Evolutionary conservation across 1,284 basidiomycete species (phyloP), one percentile per base, ranked within the genome.

Genomic region (Puccinia sorghi): DNA sequence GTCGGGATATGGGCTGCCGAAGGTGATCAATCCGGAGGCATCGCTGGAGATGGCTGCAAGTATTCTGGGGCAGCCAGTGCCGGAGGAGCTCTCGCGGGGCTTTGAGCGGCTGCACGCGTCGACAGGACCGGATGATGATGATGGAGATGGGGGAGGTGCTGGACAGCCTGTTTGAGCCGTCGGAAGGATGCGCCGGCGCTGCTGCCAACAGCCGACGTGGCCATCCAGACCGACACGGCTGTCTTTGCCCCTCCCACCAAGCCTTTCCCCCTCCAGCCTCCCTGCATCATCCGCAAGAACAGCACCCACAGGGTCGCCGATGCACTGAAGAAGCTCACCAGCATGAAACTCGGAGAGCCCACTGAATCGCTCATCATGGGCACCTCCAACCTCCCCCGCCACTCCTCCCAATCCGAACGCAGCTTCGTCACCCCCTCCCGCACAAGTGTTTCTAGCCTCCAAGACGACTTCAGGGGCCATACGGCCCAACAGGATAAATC

Each of bases 11-110:
- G n/a, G 4, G 32, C 32, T 32, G 43, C 66, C 66, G 8, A 72
- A 72, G 56, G 41, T 57, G 7, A 72, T 72, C n/a, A 72, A 50
- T 72, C 52, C 70, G 8, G 70, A 72, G 20, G 43, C 70, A 0
- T 57, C 52, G 4, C 27, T 72, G 46, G 70, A 72, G 22, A 43
- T 46, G 50, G 70, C 70, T 3, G 70, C 70, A 37, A 72, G 70
- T 59, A 57, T 72, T 11, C 43, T 72, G 17, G 70, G 70, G 17
- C 39, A 57, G n/a, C 70, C 70, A 17, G 56, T 72, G 17, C 70
- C 70, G 7, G 52, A 72, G 22, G 52, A 72, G 52, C 39, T 72
- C 0, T 57, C 52, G 52, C 12, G 43, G 25, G 56, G 52, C 17
- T 72, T 72, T 8, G 66, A 69, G 32, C 15, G 66, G 27, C 13